Evolutionary conservation across 2,329 filamentous ascomycete species (phyloP), one percentile per base, ranked within the genome.

Genomic region (Nigrospora osmanthi): DNA sequence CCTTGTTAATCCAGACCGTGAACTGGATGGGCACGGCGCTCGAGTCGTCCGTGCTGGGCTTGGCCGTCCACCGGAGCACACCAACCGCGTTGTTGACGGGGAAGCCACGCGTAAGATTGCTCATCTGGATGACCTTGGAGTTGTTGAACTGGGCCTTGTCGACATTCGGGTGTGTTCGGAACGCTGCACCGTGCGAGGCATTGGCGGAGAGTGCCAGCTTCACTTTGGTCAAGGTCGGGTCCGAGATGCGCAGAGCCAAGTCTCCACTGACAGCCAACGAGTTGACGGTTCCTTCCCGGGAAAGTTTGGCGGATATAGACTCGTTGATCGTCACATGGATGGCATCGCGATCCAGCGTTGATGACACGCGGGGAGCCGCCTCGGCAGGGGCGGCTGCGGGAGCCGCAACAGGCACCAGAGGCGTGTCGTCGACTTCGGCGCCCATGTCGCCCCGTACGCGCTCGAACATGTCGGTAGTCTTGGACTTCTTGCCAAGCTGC

Each of bases 401-500:
- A 49, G 72, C 58, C 52, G 72, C 59, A 63, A 69, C 50, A 57
- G 70, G 61, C 15, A 91, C 82, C 23, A 94, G 75, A 34, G 89
- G 89, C 37, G 70, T 68, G 44, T 89, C 83, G 61, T 95, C 89
- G 34, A 81, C 81, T 60, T 95, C 89, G 34, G 84, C 78, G n/a
- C 89, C 90, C 61, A 97, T 76, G 53, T 97, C 91, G 48, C 87
- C 88, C 54, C 89, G 85, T 32, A 98, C 90, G 58, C 90, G 87
- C 68, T 97, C 91, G 63, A 95, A 97, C 76, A 97, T 95, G 65
- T 95, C 91, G 30, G 87, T 95, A 17, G 88, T 90, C 74, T 97
- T 97, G 49, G 88, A 95, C 72, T 98, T 98, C 75, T 97, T 97
- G 68, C 93, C 93, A 46, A 98, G 75, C 67, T 97, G 91, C 94